Base-by-base conservation (phyloP, 2,329 filamentous ascomycete genomes). In the Seiridium cupressi region DNA sequence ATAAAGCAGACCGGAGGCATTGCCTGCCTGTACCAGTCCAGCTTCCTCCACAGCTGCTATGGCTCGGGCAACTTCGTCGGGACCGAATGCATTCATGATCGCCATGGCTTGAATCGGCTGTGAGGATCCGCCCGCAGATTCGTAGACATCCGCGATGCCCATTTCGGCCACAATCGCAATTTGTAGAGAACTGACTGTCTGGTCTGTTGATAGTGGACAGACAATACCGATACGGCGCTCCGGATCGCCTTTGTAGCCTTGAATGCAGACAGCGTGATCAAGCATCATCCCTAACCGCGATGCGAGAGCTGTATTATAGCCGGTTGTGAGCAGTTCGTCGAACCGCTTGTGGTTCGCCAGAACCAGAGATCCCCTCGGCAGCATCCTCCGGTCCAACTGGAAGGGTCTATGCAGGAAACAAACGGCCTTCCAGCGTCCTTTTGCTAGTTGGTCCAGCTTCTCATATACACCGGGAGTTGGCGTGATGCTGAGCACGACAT, bases 41-140 rank as follows among this genome's bases (percentile, higher is more conserved):
- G 55, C 13, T 10, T 49, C 57, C 5, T 46, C 7, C 8, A 58
- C 57, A n/a, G 47, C 11, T 9, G 13, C 36, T 3, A 58, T 51
- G 4, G 63, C 64, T 26, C 55, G 48, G 6, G 58, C 55, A 3
- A 66, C 63, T 36, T 66, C 64, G 35, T 63, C 63, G 1, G 63
- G 59, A n/a, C 61, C 57, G 35, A 66, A 66, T 2, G 63, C 63
- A 51, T 66, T 66, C 64, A 66, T 63, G 51, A 65, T 63, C 1
- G 63, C 63, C 9, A 65, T 34, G 3, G 38, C 56, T 1, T 40
- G 55, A 42, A 64, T 55, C 3, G n/a, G 31, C 40, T 53, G 44
- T 18, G 9, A 18, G 11, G 10, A n/a, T 9, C 31, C 51, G 4
- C 57, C 55, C 5, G 54, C 51, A 38, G 61, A 55, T 5, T 61